Evolutionary conservation across 192 early-diverging fungal species (phyloP).

Genomic region (Backusella psychrophila): DNA sequence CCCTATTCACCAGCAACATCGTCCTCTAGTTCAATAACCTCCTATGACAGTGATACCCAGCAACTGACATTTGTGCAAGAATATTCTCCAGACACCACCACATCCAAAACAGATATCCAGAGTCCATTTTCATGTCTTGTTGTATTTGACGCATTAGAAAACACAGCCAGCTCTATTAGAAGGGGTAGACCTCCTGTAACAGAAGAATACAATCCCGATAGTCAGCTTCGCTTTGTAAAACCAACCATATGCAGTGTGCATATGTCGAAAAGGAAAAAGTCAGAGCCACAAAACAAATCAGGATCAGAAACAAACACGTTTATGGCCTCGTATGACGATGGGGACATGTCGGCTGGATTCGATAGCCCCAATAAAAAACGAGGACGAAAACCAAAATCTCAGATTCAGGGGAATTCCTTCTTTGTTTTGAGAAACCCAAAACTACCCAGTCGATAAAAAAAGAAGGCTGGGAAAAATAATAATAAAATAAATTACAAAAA

Average conservation of each 20-base stretch:
- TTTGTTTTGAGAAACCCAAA: conserved; percentile 18
- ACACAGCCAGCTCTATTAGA: not conserved
- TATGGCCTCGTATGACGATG: not conserved
- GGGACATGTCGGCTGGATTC: conserved; percentile 13
- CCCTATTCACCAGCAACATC: not conserved
- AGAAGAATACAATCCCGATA: conserved; percentile 5
- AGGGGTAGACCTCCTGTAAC: conserved; percentile 16
- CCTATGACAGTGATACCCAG: not conserved
- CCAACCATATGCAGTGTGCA: conserved; percentile 23
- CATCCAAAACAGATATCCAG: not conserved
- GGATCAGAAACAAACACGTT: not conserved
- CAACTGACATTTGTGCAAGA: not conserved
- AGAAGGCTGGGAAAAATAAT: not conserved
- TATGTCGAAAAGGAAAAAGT: not conserved
- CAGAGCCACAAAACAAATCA: not conserved
- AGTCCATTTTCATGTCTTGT: not conserved
- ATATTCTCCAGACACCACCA: too few species aligned
- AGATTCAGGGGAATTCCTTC: conserved; percentile 36
- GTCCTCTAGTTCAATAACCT: not conserved
- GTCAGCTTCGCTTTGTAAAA: conserved; percentile 18
- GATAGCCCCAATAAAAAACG: conserved; percentile 34
- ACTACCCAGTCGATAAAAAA: not conserved
- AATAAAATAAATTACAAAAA: not conserved
- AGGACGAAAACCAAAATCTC: conserved; percentile 36
- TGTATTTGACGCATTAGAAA: conserved; percentile 10